Conservation (phyloP, 345 rosid genomes). For the Mallotus nudiflorus region DNA sequence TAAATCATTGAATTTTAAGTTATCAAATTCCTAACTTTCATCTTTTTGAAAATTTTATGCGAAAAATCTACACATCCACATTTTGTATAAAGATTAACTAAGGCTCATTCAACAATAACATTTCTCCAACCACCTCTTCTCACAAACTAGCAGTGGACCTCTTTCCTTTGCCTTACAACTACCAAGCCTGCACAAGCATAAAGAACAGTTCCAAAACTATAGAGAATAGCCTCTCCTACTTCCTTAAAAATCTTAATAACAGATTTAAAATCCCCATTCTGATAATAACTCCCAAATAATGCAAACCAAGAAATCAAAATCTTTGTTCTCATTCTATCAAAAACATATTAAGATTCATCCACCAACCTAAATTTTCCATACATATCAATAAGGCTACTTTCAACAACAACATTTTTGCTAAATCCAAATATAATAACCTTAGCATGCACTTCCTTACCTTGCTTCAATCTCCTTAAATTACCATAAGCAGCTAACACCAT, state of each 20-base stretch:
- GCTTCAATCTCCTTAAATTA: slow-evolving; percentile 61
- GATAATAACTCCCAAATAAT: slow-evolving; percentile 78
- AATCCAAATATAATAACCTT: slow-evolving; percentile 53
- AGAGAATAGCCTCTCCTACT: slow-evolving; percentile 56
- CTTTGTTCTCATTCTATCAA: slow-evolving; percentile 62
- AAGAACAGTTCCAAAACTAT: slow-evolving; percentile 79
- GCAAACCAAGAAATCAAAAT: slow-evolving; percentile 84
- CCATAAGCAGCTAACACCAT: slow-evolving; percentile 80
- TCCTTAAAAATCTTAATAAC: slow-evolving; percentile 62
- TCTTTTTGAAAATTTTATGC: slow-evolving; percentile 42
- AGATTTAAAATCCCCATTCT: slow-evolving; percentile 57
- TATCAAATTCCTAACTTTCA: slow-evolving; percentile 59
- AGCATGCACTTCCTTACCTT: slow-evolving; percentile 80
- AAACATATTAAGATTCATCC: slow-evolving; percentile 53
- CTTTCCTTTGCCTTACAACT: slow-evolving; percentile 71
- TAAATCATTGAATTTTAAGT: slow-evolving; percentile 86
- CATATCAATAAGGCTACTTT: slow-evolving; percentile 91
- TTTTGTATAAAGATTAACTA: slow-evolving; percentile 86
- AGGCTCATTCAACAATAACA: slow-evolving; percentile 81
- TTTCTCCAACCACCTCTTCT: slow-evolving; percentile 70
- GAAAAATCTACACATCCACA: slow-evolving; percentile 76
- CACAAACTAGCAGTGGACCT: slow-evolving; percentile 82
- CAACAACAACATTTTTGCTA: slow-evolving; percentile 57
- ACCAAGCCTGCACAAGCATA: slow-evolving; percentile 87
- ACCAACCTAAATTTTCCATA: slow-evolving; percentile 79